Base-by-base conservation (phyloP, 495 filamentous ascomycete genomes). In the Chaetomium cochliodes region DNA sequence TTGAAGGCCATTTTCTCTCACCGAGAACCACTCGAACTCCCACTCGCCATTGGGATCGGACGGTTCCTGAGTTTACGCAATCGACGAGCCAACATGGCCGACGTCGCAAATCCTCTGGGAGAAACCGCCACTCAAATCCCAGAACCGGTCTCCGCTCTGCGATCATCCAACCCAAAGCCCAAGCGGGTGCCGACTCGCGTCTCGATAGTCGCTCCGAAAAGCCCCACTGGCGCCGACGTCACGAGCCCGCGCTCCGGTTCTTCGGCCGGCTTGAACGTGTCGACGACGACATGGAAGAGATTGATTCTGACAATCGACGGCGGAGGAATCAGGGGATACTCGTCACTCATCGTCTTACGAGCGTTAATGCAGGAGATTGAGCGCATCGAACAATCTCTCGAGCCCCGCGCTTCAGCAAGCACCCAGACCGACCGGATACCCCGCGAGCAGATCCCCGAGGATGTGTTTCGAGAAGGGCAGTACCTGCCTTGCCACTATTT, bases 401-500 rank as follows among this genome's bases (percentile, higher is more conserved):
- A 65, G 5, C 70, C 68, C 3, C 33, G 22, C 6, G 73, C 72
- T 37, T 26, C 50, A 1, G 73, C 68, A 0, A 71, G 68, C 54
- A 72, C 73, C n/a, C 62, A 72, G 33, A 73, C 73, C 9, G 63
- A 62, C 15, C 63, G 62, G 2, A 73, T 74, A 49, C 60, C 62
- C 0, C 52, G 62, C 18, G 62, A 69, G 15, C 25, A 52, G 22
- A 73, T 87, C 25, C 82, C 86, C 74, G 73, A 76, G 44, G 69
- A 65, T 0, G 72, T 84, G 41, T 73, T 79, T 22, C 67, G 67
- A 26, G 68, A 78, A 16, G 75, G 77, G 22, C 71, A 79, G 28
- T 79, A 79, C 25, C 76, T 83, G 53, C 83, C 82, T 11, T 83
- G 78, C 67, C 79, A 86, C 13, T 79, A 76, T 57, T 79, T 79